Evolutionary conservation across 495 filamentous ascomycete species (phyloP).

Genomic region (Penicillium coffeae): DNA sequence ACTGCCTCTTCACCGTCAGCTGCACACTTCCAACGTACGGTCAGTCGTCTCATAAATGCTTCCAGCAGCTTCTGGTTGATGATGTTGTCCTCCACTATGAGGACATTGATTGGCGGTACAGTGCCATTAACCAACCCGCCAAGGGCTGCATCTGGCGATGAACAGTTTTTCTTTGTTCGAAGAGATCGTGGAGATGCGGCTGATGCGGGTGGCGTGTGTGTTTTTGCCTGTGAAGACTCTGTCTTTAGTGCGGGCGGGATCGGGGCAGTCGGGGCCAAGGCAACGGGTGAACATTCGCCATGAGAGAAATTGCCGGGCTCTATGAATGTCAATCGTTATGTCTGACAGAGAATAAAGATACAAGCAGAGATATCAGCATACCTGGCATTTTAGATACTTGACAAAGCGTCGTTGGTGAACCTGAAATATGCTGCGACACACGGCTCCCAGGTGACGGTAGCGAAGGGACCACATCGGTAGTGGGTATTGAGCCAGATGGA

Average conservation of each 20-base stretch:
- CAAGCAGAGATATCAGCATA: constrained; percentile 9
- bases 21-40: constrained; percentile 96
- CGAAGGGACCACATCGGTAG: constrained; percentile 72
- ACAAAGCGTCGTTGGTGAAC: constrained; percentile 68
- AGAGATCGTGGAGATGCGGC: constrained; percentile 36
- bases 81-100: constrained; percentile 97
- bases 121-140: constrained; percentile 71
- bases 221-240: constrained; percentile 34
- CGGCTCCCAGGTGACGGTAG: constrained; percentile 80
- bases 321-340: constrained; percentile 18
- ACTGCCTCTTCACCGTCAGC: constrained; percentile 93
- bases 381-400: constrained; percentile 27
- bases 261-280: constrained; percentile 26
- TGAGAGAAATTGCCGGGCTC: constrained; percentile 25
- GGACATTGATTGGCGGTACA: constrained; percentile 93
- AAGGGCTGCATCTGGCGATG: constrained; percentile 32
- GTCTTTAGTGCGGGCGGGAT: constrained; percentile 35
- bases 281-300: constrained; percentile 16
- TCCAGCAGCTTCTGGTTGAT: constrained; percentile 93
- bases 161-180: constrained; percentile 45
- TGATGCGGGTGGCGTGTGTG: constrained; percentile 35
- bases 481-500: constrained; percentile 71
- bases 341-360: too few species aligned
- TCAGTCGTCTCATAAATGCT: constrained; percentile 93
- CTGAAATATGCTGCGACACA: constrained; percentile 66